phyloP scores from a whole-genome alignment of 1,139 yeast species.

The Debaryomyces subglobosus region DNA sequence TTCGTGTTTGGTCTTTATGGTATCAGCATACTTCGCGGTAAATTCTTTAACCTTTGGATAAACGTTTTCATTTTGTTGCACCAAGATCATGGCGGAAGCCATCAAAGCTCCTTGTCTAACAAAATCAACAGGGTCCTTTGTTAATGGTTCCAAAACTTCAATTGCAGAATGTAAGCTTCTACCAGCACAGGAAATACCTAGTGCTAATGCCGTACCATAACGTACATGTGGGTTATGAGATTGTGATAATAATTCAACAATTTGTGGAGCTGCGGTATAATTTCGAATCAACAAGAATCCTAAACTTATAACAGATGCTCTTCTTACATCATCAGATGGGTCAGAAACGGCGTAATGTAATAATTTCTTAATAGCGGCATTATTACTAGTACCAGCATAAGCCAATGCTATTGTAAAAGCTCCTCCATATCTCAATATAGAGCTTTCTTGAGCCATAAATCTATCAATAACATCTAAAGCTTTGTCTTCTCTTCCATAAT shows the following conservation, averaged over 20 bases:
- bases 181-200: slow-evolving; percentile 97
- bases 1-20: slow-evolving; percentile 85
- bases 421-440: slow-evolving; percentile 94
- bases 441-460: slow-evolving; percentile 73
- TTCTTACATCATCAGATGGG: slow-evolving; percentile 93
- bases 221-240: slow-evolving; percentile 98
- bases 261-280: slow-evolving; percentile 91
- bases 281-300: slow-evolving; percentile 92
- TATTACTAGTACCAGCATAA: slow-evolving; percentile 94
- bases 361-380: slow-evolving; percentile 80
- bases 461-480: slow-evolving; percentile 75
- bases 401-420: slow-evolving; percentile 93
- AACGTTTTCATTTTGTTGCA: slow-evolving; percentile 89
- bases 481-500: slow-evolving; percentile 82
- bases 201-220: slow-evolving; percentile 96
- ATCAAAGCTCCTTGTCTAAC: slow-evolving; percentile 98
- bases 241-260: slow-evolving; percentile 89
- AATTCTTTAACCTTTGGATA: slow-evolving; percentile 79
- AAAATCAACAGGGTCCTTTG: slow-evolving; percentile 93
- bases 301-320: slow-evolving; percentile 92
- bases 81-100: slow-evolving; percentile 88
- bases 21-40: slow-evolving; percentile 73
- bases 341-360: slow-evolving; percentile 95
- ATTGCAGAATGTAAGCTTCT: slow-evolving; percentile 87
- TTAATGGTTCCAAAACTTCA: slow-evolving; percentile 88